These are phyloP conservation scores for Beauveria sp. DNA, from an alignment of 2,329 filamentous ascomycete genomes.

Conservation along the genomic window DNA sequence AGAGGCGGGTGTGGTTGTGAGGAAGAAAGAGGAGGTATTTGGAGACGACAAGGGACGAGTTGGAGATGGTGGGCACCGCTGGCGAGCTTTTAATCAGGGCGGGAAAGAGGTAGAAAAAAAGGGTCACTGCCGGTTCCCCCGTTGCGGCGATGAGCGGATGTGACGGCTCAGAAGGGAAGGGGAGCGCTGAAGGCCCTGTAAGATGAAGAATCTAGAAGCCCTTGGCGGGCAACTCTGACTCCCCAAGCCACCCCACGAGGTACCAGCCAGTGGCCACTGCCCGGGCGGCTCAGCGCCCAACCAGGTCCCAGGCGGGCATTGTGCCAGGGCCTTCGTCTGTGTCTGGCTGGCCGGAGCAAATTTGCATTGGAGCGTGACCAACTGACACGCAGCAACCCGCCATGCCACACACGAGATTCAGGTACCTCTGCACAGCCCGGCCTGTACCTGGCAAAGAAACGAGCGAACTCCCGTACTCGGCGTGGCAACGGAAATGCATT, in stretches of 20 bases:
- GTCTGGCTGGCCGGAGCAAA: background rate
- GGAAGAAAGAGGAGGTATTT: background rate
- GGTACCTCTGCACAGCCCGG: slow-evolving; percentile 10
- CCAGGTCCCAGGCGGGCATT: background rate
- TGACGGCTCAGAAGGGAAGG: background rate
- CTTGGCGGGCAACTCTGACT: background rate
- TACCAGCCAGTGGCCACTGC: background rate
- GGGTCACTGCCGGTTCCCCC: background rate
- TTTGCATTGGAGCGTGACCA: slow-evolving; percentile 5
- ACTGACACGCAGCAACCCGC: background rate
- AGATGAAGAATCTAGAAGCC: background rate
- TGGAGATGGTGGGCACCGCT: background rate
- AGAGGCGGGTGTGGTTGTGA: background rate
- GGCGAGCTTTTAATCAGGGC: slow-evolving; percentile 1
- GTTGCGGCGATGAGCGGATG: background rate
- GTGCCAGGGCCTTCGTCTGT: background rate
- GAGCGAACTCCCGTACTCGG: background rate
- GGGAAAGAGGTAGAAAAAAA: background rate
- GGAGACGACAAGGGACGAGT: background rate
- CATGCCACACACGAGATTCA: background rate
- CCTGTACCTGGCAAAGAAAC: background rate
- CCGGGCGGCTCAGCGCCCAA: background rate
- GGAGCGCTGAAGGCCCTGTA: background rate
- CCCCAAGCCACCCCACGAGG: background rate
- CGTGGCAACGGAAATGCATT: background rate